Conservation (phyloP, 208 protist genomes). For the Trypanosoma brucei region DNA sequence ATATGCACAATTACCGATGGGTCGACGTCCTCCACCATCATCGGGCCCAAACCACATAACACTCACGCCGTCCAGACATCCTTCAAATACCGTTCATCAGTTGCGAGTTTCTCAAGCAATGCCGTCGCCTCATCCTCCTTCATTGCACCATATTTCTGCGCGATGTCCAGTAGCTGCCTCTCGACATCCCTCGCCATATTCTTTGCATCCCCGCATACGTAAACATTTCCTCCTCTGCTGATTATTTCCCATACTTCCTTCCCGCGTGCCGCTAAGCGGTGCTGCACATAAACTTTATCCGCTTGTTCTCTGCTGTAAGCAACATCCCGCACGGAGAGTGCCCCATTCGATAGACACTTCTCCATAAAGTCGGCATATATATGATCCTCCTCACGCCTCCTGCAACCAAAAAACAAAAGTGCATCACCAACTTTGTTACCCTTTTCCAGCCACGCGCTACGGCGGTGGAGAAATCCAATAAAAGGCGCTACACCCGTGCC, state of each 20-base stretch:
- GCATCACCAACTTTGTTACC: conserved; percentile 55
- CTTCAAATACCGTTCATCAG: conserved; percentile 72
- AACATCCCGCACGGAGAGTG: conserved; percentile 64
- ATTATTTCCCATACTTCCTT: conserved; percentile 76
- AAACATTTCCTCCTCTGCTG: conserved; percentile 66
- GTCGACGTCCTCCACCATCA: too few relatives aligned
- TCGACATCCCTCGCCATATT: conserved; percentile 91
- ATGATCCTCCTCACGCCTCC: conserved; percentile 67
- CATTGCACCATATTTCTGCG: conserved; percentile 46
- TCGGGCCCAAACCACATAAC: too few relatives aligned
- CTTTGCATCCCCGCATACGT: conserved; percentile 90
- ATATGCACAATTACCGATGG: too few relatives aligned
- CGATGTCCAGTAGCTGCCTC: conserved; percentile 42
- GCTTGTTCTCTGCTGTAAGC: conserved; percentile 80
- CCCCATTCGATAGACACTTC: conserved; percentile 53
- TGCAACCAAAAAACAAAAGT: conserved; percentile 90
- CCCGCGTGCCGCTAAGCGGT: conserved; percentile 60
- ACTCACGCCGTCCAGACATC: conserved; percentile 69
- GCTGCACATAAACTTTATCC: conserved; percentile 89
- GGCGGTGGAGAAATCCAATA: conserved; percentile 92
- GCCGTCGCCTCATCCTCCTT: conserved; percentile 34
- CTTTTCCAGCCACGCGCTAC: conserved; percentile 71
- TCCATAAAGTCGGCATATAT: conserved; percentile 78
- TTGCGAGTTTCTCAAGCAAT: conserved; percentile 52
- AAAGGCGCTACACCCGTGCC: conserved; percentile 95